Base-by-base conservation (phyloP, 768 basidiomycete species). In the Boletus rubescentipes region DNA sequence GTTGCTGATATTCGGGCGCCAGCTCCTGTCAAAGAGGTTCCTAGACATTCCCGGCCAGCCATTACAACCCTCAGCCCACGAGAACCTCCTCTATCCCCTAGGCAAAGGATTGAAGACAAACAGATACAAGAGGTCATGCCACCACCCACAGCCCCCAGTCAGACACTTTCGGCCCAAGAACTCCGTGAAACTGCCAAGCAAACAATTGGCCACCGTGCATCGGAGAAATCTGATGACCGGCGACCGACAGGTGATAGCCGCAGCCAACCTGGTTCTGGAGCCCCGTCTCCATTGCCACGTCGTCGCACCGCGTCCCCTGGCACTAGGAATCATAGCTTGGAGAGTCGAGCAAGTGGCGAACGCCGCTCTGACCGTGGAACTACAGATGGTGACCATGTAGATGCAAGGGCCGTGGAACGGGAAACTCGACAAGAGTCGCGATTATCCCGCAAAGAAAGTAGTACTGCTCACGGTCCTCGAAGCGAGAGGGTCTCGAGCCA, bases 181-280 rank as follows among this genome's bases (percentile, higher is more conserved):
- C 77, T 91, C 15, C 80, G 91, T 46, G 88, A 89, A 65, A 90
- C 87, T 3, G 90, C 89, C 7, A 87, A 86, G 62, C 85, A 87
- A 63, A 78, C 82, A 15, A 79, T 85, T 39, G 67, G 66, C 34
- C 76, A 67, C 16, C 69, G 74, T 35, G 60, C 57, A 40, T 53
- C 67, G 39, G 83, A 62, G 60, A 75, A 65, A 54, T 57, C 61
- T 20, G 80, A 81, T 30, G 77, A 78, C 44, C 76, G 72, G 35
- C 62, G 63, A 49, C 62, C 55, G 35, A 65, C 59, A 6, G 61
- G 61, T 15, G 78, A 79, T 46, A 61, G 68, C 14, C 79, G 82
- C 18, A 72, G 71, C 58, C 79, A 78, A 47, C 76, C 75, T 61
- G 78, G 76, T n/a, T 82, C 79, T 53, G 73, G 73, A 41, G 77